Evolutionary conservation across 2,329 filamentous ascomycete species (phyloP).

Genomic region (Penicillium sp.): DNA sequence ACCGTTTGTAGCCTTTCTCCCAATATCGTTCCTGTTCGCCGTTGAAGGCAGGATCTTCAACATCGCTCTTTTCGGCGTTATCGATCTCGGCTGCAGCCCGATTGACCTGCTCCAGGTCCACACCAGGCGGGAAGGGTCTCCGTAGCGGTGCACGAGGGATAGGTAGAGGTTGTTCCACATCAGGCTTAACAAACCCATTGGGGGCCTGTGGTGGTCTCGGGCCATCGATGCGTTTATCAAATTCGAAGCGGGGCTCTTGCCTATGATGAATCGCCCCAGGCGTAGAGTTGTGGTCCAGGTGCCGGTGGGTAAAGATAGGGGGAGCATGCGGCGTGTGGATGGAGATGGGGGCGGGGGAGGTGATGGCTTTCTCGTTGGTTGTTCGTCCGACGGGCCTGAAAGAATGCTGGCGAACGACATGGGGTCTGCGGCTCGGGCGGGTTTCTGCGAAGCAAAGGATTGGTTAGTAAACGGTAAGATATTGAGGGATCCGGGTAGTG

Average conservation of each 20-base stretch:
- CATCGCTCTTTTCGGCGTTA: constrained; percentile 55
- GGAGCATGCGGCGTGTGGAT: constrained; percentile 20
- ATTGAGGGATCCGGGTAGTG: neutral
- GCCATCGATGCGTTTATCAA: constrained; percentile 24
- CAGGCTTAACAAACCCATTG: constrained; percentile 17
- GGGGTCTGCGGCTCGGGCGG: constrained; percentile 73
- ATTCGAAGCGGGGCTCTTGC: constrained; percentile 28
- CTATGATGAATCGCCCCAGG: constrained; percentile 28
- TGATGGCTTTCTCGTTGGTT: constrained; percentile 49
- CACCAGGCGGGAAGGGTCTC: constrained; percentile 20
- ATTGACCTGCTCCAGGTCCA: constrained; percentile 66
- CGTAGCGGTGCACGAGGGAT: constrained; percentile 11
- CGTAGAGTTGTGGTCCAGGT: constrained; percentile 25
- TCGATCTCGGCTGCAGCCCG: constrained; percentile 62
- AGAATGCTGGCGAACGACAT: constrained; percentile 98
- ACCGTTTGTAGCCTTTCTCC: constrained; percentile 62
- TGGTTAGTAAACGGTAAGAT: constrained; percentile 17
- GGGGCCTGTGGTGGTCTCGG: constrained; percentile 7
- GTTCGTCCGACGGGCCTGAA: constrained; percentile 69
- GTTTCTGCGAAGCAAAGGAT: constrained; percentile 52
- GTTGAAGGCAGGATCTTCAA: constrained; percentile 54
- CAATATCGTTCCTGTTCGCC: constrained; percentile 54
- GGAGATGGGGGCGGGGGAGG: constrained; percentile 38
- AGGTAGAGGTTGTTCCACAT: constrained; percentile 4
- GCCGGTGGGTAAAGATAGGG: constrained; percentile 7